Base-by-base conservation (phyloP, 2,329 filamentous ascomycete genomes). In the Hortaea sp. region DNA sequence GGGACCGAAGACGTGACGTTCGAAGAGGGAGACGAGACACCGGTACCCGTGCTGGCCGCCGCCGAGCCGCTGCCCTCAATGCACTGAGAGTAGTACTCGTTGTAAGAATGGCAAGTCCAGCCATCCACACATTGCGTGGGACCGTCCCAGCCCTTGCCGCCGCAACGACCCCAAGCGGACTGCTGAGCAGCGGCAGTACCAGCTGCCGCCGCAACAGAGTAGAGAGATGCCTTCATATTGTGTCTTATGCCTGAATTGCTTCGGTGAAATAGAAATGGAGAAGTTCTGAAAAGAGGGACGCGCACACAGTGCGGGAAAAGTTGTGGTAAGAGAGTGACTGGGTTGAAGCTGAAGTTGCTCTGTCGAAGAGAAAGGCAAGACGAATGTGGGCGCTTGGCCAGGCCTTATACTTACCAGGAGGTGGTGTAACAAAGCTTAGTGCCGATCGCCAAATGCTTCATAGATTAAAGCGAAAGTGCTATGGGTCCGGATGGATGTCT, bases 31-130 rank as follows among this genome's bases (percentile, higher is more conserved):
- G 20, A 20, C 20, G 20, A 20, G 20, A 20, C 20, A 20, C 20
- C 20, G 20, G 20, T 20, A 20, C 20, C 20, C 20, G 20, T 20
- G 20, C 20, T 20, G 20, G 20, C 20, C 20, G 20, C 20, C 20
- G 20, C 20, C 20, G 20, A 20, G 20, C 20, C 20, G 4, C 32
- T 12, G 38, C 49, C 43, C 7, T 43, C 42, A 30, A 56, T 29
- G 44, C 63, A 65, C 50, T 66, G 63, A 6, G 55, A 58, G 43
- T 63, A 66, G 41, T 58, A 64, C 1, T 51, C 41, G 48, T 58
- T 63, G n/a, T 40, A 35, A 13, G 27, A 44, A 12, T 48, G 46
- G 48, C 62, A 66, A 32, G 48, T 49, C 42, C 55, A 63, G 13
- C 62, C 63, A 5, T 58, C 53, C 11, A 57, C 54, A 46, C 63